Percentiles rank a stretch among this genome's conserved stretches.
These are phyloP conservation scores for Aspergillus sp. DNA, from an alignment of 2,329 filamentous ascomycete genomes.

Conservation along the genomic window DNA sequence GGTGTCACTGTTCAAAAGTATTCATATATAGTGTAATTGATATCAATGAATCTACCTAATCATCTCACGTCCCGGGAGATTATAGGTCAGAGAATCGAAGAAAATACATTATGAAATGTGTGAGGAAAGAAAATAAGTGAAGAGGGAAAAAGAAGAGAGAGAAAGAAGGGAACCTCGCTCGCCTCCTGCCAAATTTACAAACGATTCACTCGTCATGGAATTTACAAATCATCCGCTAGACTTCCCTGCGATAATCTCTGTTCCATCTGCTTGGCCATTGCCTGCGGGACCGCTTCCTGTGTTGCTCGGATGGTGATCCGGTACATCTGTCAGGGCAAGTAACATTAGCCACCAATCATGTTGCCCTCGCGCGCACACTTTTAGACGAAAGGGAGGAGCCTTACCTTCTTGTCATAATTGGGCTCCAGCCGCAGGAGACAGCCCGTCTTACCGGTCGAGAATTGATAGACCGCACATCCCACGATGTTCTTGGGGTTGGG, in stretches of 20 bases:
- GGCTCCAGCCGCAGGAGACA: slow-evolving; percentile 92
- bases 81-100: not conserved
- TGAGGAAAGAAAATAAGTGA: not conserved
- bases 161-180: not conserved
- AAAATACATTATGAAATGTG: slow-evolving; percentile 5
- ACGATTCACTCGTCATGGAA: not conserved
- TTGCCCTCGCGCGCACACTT: not conserved
- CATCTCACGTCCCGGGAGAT: not conserved
- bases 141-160: not conserved
- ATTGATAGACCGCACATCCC: slow-evolving; percentile 76
- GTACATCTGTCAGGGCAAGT: slow-evolving; percentile 68
- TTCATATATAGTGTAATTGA: slow-evolving; percentile 10
- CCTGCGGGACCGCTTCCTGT: slow-evolving; percentile 79
- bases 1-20: not conserved
- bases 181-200: not conserved
- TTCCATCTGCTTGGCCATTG: slow-evolving; percentile 84
- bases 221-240: slow-evolving; percentile 17
- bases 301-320: slow-evolving; percentile 92
- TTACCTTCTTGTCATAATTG: slow-evolving; percentile 86
- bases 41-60: slow-evolving; percentile 16
- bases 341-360: slow-evolving; percentile 10
- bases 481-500: slow-evolving; percentile 93
- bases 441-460: slow-evolving; percentile 83
- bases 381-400: slow-evolving; percentile 30
- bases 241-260: slow-evolving; percentile 66